Evolutionary conservation across 2,329 filamentous ascomycete species (phyloP).

Genomic region (Fusarium sp.): DNA sequence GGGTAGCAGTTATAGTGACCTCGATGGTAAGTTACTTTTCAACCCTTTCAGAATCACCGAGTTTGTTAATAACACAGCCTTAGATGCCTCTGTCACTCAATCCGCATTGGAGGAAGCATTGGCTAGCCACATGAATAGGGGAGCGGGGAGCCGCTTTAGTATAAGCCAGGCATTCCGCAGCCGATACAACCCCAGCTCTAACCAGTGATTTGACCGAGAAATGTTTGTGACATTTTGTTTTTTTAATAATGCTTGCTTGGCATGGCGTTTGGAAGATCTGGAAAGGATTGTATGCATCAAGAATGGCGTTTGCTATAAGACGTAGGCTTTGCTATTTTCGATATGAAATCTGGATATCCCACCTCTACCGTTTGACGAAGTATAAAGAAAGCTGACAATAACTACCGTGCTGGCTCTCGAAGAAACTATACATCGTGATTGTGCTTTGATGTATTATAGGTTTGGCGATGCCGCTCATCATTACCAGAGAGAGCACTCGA

Average conservation of each 20-base stretch:
- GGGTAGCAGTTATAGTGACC: constrained; percentile 87
- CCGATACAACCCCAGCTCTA: constrained; percentile 63
- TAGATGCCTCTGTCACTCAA: constrained; percentile 84
- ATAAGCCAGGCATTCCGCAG: constrained; percentile 76
- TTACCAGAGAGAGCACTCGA: background rate
- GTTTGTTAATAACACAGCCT: constrained; percentile 10
- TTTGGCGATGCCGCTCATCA: background rate
- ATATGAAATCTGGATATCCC: constrained; percentile 33
- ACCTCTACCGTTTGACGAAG: constrained; percentile 33
- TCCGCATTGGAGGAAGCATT: constrained; percentile 83
- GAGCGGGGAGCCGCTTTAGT: constrained; percentile 66
- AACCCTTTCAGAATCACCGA: background rate
- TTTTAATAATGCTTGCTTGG: constrained; percentile 26
- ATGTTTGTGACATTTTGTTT: constrained; percentile 5
- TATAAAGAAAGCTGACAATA: constrained; percentile 7
- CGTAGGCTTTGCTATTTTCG: constrained; percentile 15
- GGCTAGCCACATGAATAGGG: constrained; percentile 64
- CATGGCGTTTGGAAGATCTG: constrained; percentile 42
- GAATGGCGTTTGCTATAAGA: constrained; percentile 41
- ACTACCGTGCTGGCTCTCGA: background rate
- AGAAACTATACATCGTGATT: background rate
- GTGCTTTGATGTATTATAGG: background rate
- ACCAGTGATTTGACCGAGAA: constrained; percentile 41
- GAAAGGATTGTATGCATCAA: constrained; percentile 33
- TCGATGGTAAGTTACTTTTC: constrained; percentile 70